Evolutionary conservation across 2,329 filamentous ascomycete species (phyloP), one percentile per base, ranked within the genome.

Genomic region (Epichloe aotearoae): DNA sequence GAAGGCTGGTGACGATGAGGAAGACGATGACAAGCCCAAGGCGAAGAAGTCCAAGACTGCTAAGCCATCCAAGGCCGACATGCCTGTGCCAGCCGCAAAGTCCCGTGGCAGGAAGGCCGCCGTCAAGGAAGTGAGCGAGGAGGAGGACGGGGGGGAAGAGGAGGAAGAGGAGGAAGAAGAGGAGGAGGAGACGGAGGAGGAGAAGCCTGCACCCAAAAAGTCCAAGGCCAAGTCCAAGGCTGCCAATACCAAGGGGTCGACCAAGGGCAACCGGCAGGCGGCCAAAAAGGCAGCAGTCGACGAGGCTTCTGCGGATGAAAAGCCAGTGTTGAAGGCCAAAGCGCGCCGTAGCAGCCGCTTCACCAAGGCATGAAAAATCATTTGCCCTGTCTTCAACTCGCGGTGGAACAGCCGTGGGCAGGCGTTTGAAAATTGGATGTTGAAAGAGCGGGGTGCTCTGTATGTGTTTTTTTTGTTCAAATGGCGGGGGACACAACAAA

Each of bases 11-110:
- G 65, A 52, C 11, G 65, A 66, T 7, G 62, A 61, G 4, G 59
- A 64, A 15, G 62, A 65, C 5, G 59, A 66, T 17, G 62, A 66
- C 14, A 58, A 69, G 52, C 62, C 64, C 12, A 59, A 63, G 49
- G 57, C 65, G 23, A 67, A 69, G 53, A 69, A 66, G 56, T 57
- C 63, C 20, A 69, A 65, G 58, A 62, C 64, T 46, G 48, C 55
- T 41, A 60, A 63, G 26, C 50, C 57, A 4, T 53, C 53, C 17
- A 58, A 57, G 40, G 54, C 54, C 33, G 56, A 55, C 6, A 61
- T 61, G 56, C 41, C 54, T 43, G 20, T 44, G 17, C 44, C 45
- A 5, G 39, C 49, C 15, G 49, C 26, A 14, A 34, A 39, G 19
- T 17, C 52, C 14, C 49, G 49, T 34, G 46, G 41, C 14, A 51